Conservation (phyloP, 768 basidiomycete genomes). For the Lactifluus pinguis region DNA sequence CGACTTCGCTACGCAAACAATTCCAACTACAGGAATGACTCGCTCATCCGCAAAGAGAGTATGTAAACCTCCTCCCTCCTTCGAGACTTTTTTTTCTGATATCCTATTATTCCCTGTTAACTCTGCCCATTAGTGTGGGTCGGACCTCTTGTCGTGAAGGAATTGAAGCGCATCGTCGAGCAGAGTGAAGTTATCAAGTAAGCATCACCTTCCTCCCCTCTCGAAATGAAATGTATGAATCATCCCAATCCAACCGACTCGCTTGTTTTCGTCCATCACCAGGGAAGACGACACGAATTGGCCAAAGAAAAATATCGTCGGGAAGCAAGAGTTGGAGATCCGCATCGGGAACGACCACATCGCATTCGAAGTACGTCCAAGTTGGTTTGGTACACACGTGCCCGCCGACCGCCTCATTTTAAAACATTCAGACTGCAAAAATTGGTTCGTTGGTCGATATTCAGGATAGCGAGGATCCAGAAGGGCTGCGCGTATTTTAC, state of each 20-base stretch:
- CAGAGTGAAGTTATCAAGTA: slow-evolving; percentile 93
- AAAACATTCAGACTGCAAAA: slow-evolving; percentile 73
- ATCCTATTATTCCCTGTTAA: too few species aligned
- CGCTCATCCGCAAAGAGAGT: slow-evolving; percentile 98
- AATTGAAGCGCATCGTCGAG: slow-evolving; percentile 90
- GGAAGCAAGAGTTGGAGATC: slow-evolving; percentile 96
- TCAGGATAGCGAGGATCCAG: slow-evolving; percentile 93
- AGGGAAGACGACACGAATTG: slow-evolving; percentile 98
- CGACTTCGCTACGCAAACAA: slow-evolving; percentile 97
- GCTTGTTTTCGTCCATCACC: slow-evolving; percentile 2
- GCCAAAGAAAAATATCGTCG: slow-evolving; percentile 99
- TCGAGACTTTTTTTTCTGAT: too few species aligned
- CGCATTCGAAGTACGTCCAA: slow-evolving; percentile 73
- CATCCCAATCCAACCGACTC: not conserved
- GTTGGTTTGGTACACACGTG: not conserved
- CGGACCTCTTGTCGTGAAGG: slow-evolving; percentile 84
- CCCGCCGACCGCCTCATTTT: not conserved
- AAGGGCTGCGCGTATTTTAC: slow-evolving; percentile 96
- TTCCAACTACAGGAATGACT: slow-evolving; percentile 98
- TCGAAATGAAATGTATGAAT: not conserved
- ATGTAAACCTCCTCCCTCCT: slow-evolving; percentile 27
- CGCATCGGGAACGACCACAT: slow-evolving; percentile 92
- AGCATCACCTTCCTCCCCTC: slow-evolving; percentile 24
- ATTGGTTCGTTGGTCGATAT: slow-evolving; percentile 96
- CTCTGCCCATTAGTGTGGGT: slow-evolving; percentile 73